A percentile compares a stretch with the other conserved stretches of the same genome.
These are phyloP conservation scores for Calonectria pseudoturangicola DNA, from an alignment of 2,329 filamentous ascomycete genomes.

Conservation along the genomic window DNA sequence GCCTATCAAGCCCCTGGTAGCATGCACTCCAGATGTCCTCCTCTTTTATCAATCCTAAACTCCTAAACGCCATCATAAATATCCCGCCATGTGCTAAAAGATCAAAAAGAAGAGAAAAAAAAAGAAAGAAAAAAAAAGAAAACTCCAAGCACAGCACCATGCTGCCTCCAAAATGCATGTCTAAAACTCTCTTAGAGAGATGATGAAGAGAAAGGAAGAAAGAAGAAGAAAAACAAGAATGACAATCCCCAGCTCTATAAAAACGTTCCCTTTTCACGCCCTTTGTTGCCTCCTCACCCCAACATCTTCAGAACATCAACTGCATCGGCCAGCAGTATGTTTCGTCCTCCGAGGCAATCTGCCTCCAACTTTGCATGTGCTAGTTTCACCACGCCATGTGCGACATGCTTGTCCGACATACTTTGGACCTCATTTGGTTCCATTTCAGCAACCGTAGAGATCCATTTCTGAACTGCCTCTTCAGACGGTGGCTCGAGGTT, in stretches of 20 bases:
- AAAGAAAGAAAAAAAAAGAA: not conserved
- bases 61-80: slow-evolving; percentile 37
- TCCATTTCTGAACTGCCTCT: slow-evolving; percentile 60
- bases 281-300: slow-evolving; percentile 65
- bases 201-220: not conserved
- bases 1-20: not conserved
- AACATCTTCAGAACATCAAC: slow-evolving; percentile 71
- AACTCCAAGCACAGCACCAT: slow-evolving; percentile 21
- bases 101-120: not conserved
- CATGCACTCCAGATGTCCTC: slow-evolving; percentile 10
- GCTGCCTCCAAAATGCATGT: slow-evolving; percentile 1
- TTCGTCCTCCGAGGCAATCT: slow-evolving; percentile 70
- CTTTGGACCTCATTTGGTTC: slow-evolving; percentile 62
- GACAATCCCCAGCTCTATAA: slow-evolving; percentile 22
- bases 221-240: slow-evolving; percentile 9
- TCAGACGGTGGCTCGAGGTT: slow-evolving; percentile 48
- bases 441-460: slow-evolving; percentile 64
- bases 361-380: slow-evolving; percentile 67
- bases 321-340: slow-evolving; percentile 72
- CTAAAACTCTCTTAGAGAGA: not conserved
- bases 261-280: slow-evolving; percentile 43
- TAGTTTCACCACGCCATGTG: slow-evolving; percentile 67
- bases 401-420: slow-evolving; percentile 64
- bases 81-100: slow-evolving; percentile 27
- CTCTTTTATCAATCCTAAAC: slow-evolving; percentile 41